Percentiles rank a stretch among this genome's conserved stretches.
These are phyloP conservation scores for Baeospora myosura DNA, from an alignment of 1,284 basidiomycete genomes.

Conservation along the genomic window DNA sequence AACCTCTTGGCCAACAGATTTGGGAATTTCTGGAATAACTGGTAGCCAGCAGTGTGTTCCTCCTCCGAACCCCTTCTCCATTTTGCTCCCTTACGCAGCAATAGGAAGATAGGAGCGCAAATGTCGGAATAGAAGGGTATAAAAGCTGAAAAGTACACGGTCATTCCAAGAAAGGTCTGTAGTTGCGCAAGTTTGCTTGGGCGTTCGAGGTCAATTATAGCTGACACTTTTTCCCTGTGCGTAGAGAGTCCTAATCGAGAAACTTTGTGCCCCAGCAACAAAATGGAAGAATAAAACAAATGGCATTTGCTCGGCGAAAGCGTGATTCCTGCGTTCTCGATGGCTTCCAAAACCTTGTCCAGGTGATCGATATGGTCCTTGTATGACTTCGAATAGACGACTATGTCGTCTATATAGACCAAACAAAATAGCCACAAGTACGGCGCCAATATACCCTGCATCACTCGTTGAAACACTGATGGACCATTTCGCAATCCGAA, in stretches of 20 bases:
- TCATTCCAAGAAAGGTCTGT: too few species aligned
- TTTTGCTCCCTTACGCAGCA: constrained; percentile 6
- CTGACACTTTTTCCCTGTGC: not conserved
- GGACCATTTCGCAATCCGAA: too few species aligned
- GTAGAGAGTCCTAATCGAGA: not conserved
- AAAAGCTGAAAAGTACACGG: not conserved
- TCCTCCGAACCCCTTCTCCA: constrained; percentile 11
- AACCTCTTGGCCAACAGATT: too few species aligned
- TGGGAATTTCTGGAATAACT: too few species aligned
- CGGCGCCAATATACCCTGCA: too few species aligned
- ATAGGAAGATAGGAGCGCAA: constrained; percentile 4
- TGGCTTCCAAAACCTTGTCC: not conserved
- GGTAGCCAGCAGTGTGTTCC: constrained; percentile 8
- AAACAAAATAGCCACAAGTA: not conserved
- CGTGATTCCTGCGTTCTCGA: not conserved
- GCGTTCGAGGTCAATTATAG: not conserved
- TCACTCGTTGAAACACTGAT: too few species aligned
- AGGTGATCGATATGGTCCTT: too few species aligned
- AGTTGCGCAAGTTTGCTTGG: not conserved
- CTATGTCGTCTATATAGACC: not conserved
- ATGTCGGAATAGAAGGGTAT: not conserved
- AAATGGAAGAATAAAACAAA: not conserved
- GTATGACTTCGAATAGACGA: too few species aligned
- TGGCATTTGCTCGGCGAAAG: not conserved
- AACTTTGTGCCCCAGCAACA: not conserved